phyloP scores from a whole-genome alignment of 2,329 filamentous ascomycete genomes.

The Colletotrichum sp. region DNA sequence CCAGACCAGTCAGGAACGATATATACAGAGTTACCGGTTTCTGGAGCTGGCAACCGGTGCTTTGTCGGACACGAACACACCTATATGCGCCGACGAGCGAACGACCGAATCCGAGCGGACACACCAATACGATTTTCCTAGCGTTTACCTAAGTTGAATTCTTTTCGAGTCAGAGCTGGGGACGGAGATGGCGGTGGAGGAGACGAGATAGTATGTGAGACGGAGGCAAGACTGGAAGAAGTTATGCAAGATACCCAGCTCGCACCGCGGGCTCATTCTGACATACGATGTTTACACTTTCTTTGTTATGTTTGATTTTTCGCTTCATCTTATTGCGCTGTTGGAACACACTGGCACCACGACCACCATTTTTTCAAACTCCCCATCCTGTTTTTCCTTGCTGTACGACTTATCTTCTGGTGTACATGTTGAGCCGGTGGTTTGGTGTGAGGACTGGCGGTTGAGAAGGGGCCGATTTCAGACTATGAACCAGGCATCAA shows the following conservation, averaged over 20 bases:
- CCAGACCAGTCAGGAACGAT: not conserved
- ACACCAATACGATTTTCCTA: constrained; percentile 24
- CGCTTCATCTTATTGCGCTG: constrained; percentile 14
- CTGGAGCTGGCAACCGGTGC: constrained; percentile 16
- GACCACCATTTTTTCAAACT: not conserved
- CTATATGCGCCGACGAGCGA: constrained; percentile 23
- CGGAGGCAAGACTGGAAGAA: constrained; percentile 23
- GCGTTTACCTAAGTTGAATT: constrained; percentile 24
- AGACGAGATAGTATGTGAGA: not conserved
- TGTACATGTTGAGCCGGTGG: constrained; percentile 15
- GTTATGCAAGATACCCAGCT: constrained; percentile 46
- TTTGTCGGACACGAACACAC: constrained; percentile 8
- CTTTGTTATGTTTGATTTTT: constrained; percentile 16
- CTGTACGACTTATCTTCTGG: constrained; percentile 12
- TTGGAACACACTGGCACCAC: constrained; percentile 7
- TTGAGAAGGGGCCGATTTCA: not conserved
- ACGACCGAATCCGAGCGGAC: constrained; percentile 24
- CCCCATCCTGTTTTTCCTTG: not conserved
- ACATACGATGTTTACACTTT: constrained; percentile 30
- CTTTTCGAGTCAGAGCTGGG: constrained; percentile 26
- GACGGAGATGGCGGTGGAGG: constrained; percentile 17
- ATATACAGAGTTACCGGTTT: constrained; percentile 1
- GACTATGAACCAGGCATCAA: not conserved
- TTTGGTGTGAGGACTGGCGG: not conserved
- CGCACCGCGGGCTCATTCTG: constrained; percentile 39